Conservation (phyloP, 2,329 filamentous ascomycete genomes). For the Tothia fuscella region DNA sequence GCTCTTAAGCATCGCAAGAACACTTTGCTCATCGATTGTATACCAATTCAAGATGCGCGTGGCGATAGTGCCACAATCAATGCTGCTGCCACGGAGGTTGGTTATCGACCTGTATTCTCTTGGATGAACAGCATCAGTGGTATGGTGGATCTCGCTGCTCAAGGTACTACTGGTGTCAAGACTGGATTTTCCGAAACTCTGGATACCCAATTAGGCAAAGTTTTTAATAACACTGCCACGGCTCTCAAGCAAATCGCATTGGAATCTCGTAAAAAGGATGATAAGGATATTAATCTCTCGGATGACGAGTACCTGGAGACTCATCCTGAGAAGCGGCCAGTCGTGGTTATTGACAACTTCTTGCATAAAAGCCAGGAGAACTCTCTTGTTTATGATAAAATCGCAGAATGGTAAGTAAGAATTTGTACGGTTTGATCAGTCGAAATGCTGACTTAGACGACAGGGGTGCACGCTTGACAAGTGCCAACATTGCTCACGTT, state of each 20-base stretch:
- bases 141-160: conserved; percentile 81
- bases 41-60: conserved; percentile 78
- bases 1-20: conserved; percentile 64
- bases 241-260: conserved; percentile 71
- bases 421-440: too few relatives aligned
- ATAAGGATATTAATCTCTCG: conserved; percentile 58
- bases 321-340: conserved; percentile 69
- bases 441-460: neutral
- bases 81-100: conserved; percentile 68
- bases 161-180: conserved; percentile 88
- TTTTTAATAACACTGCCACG: conserved; percentile 68
- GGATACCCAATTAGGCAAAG: conserved; percentile 80
- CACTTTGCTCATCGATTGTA: conserved; percentile 82
- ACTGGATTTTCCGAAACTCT: conserved; percentile 88
- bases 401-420: conserved; percentile 56
- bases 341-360: conserved; percentile 88
- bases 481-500: conserved; percentile 82
- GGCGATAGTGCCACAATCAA: conserved; percentile 80
- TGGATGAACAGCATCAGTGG: conserved; percentile 95
- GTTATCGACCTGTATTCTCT: conserved; percentile 86
- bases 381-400: conserved; percentile 38
- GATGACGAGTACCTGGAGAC: conserved; percentile 85
- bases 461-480: conserved; percentile 68
- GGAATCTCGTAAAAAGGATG: conserved; percentile 54
- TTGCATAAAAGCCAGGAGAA: conserved; percentile 55